Conservation (phyloP, 257 asterid genomes). For the Rubia yunnanensis region DNA sequence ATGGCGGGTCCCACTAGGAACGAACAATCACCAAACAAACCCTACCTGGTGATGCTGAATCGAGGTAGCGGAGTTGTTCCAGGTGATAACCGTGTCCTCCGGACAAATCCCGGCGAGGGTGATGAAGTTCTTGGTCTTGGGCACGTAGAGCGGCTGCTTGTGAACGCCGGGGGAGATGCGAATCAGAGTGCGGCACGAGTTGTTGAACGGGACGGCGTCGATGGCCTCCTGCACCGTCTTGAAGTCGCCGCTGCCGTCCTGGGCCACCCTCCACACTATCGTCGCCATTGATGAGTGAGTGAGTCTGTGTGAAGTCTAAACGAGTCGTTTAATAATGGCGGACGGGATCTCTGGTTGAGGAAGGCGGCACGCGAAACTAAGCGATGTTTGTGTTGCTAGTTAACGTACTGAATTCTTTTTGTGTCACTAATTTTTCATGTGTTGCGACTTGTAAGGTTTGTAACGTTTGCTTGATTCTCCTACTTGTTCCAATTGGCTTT, state of each 20-base stretch:
- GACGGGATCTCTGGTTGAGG: not conserved
- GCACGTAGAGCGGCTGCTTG: conserved; percentile 70
- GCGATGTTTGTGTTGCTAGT: not conserved
- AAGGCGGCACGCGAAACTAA: not conserved
- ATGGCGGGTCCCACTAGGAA: not conserved
- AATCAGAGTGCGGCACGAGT: conserved; percentile 63
- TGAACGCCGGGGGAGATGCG: conserved; percentile 75
- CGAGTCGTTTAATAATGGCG: not conserved
- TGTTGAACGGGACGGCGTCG: conserved; percentile 71
- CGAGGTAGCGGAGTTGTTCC: conserved; percentile 71
- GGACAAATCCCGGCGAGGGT: conserved; percentile 73
- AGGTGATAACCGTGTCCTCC: conserved; percentile 68
- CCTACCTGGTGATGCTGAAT: conserved; percentile 83
- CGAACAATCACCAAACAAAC: not conserved
- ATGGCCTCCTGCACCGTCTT: conserved; percentile 89
- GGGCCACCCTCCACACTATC: conserved; percentile 52
- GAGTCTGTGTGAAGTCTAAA: not conserved
- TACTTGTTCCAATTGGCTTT: no score
- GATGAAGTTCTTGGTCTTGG: conserved; percentile 80
- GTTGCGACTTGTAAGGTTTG: not conserved
- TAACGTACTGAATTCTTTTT: not conserved
- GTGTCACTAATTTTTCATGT: not conserved
- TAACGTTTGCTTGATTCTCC: not conserved
- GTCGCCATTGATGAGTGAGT: conserved; percentile 21
- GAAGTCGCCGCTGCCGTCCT: conserved; percentile 57